Base-by-base conservation (phyloP, 2,329 filamentous ascomycete genomes). In the Blastomyces emzantsi region DNA sequence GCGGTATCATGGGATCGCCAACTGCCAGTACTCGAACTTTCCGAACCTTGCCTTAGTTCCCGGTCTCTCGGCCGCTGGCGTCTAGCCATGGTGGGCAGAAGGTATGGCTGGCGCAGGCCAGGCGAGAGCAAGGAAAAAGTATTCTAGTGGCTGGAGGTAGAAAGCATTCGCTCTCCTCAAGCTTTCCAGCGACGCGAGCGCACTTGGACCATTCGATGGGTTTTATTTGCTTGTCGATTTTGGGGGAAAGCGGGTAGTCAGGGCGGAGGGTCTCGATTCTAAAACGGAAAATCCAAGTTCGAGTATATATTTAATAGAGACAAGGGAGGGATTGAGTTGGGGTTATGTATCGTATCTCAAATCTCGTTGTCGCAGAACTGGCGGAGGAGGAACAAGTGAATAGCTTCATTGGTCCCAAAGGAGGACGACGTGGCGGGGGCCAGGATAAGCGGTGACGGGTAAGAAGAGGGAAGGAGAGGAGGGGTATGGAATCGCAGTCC, bases 1-100 rank as follows among this genome's bases (percentile, higher is more conserved):
- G 78, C 68, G 1, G 75, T 78, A 60, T 77, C 75, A 62, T 78
- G 74, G 30, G 77, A 77, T 43, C 71, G 67, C 68, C 71, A 74
- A 68, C 75, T 77, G 60, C 72, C 72, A 57, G 70, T 69, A 58
- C 72, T 76, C 39, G 76, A 76, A 69, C 73, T 76, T 63, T 73
- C 74, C n/a, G 76, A 78, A 63, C 74, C 76, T 68, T 77, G 73
- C 59, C 76, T 73, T 39, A 70, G 68, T 67, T 74, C 71, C 65
- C 68, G 68, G 56, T 75, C 71, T 58, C 71, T 70, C 63, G 74
- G 72, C 59, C 69, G 70, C 67, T 69, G 63, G 59, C 65, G 58
- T 28, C 58, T 61, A 36, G 55, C 56, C 62, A 60, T 59, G 25
- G 0, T 60, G 57, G 41, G 33, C 28, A 17, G 33, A 43, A 43